phyloP scores from a whole-genome alignment of 176 grass and related monocot species.

The Juncus inflexus region DNA sequence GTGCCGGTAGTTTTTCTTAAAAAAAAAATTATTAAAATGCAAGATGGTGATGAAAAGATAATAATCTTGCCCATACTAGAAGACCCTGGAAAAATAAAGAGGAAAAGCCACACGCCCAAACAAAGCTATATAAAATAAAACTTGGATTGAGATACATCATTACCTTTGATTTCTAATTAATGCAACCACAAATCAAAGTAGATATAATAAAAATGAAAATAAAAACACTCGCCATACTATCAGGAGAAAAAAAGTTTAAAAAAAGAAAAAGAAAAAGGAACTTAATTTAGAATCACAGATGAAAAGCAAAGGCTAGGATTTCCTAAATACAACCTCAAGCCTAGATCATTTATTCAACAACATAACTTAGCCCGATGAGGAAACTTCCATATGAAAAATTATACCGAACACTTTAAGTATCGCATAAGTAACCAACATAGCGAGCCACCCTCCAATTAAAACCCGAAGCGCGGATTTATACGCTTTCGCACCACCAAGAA shows the following conservation, averaged over 20 bases:
- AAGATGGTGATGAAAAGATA: no score
- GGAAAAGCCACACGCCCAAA: no score
- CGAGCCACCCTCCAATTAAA: slow-evolving; percentile 71
- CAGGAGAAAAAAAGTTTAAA: background rate
- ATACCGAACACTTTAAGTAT: slow-evolving; percentile 55
- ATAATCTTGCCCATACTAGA: no score
- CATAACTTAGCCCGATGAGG: slow-evolving; percentile 23
- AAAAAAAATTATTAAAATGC: no score
- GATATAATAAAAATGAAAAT: background rate
- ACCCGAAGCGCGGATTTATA: slow-evolving; percentile 46
- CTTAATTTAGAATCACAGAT: slow-evolving; percentile 5
- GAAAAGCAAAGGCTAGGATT: background rate
- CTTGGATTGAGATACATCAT: no score
- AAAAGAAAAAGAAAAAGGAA: background rate
- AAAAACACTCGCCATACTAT: slow-evolving; percentile 11
- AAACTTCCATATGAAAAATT: slow-evolving; percentile 43
- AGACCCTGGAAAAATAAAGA: no score
- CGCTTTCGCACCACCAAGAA: slow-evolving; percentile 54
- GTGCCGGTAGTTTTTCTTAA: no score
- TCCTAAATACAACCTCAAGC: background rate
- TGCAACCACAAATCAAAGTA: background rate
- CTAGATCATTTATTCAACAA: background rate
- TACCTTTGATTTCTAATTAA: no score
- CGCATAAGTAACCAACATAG: slow-evolving; percentile 71
- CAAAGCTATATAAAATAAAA: no score